Evolutionary conservation across 164 flowering plant species (phyloP).

Genomic region (Dillenia suffruticosa): DNA sequence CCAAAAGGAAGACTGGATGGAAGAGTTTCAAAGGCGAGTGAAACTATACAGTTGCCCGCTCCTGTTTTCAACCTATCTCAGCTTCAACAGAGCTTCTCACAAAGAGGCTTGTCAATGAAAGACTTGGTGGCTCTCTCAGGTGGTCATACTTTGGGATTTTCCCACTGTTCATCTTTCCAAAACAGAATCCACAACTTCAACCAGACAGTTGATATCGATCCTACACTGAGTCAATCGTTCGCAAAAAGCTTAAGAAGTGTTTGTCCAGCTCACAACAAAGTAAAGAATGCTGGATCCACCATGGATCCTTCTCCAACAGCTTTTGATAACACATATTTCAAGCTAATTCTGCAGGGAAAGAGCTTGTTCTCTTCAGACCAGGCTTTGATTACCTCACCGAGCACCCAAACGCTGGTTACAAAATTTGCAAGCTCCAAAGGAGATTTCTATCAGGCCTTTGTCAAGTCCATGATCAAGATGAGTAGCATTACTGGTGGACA

Average conservation of each 20-base stretch:
- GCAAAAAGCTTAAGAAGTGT: constrained; percentile 36
- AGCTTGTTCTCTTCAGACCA: constrained; percentile 55
- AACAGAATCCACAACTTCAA: constrained; percentile 80
- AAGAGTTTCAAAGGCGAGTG: constrained; percentile 71
- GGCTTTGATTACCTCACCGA: constrained; percentile 42
- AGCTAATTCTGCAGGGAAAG: constrained; percentile 36
- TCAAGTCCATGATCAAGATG: constrained; percentile 66
- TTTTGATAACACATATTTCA: constrained; percentile 51
- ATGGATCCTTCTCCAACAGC: constrained; percentile 46
- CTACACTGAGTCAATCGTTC: constrained; percentile 48
- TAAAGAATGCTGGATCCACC: constrained; percentile 37
- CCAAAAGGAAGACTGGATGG: constrained; percentile 91
- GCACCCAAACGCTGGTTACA: constrained; percentile 32
- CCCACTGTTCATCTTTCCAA: constrained; percentile 86
- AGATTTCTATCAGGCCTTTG: constrained; percentile 52
- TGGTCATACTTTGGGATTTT: constrained; percentile 84
- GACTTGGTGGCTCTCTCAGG: constrained; percentile 93
- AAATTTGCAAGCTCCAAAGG: constrained; percentile 43
- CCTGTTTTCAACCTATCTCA: constrained; percentile 75
- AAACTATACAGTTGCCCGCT: constrained; percentile 62
- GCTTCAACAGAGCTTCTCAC: constrained; percentile 66
- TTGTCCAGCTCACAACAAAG: constrained; percentile 30
- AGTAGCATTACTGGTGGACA: constrained; percentile 60
- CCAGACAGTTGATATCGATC: constrained; percentile 52
- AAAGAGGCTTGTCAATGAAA: constrained; percentile 64